Conservation (phyloP, 768 basidiomycete genomes). For the Lactifluus pinguis region DNA sequence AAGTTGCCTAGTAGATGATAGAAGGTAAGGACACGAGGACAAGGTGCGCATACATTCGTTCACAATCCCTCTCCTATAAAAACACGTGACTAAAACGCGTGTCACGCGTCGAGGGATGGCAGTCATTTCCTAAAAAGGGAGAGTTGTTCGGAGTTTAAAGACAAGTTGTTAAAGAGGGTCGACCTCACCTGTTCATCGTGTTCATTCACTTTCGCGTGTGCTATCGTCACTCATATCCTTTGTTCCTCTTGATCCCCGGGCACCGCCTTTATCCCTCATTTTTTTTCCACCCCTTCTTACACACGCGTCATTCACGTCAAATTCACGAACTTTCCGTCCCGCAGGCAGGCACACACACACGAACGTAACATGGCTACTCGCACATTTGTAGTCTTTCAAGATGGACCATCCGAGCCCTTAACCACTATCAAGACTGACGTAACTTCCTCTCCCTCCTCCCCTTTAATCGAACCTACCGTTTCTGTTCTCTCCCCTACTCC, state of each 20-base stretch:
- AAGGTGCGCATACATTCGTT: background rate
- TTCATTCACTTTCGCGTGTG: slow-evolving; percentile 11
- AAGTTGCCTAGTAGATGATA: background rate
- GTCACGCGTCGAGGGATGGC: slow-evolving; percentile 15
- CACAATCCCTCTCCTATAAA: background rate
- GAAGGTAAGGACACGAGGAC: background rate
- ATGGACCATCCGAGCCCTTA: slow-evolving; percentile 34
- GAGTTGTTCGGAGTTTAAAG: slow-evolving; percentile 19
- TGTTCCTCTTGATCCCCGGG: slow-evolving; percentile 9
- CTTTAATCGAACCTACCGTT: slow-evolving; percentile 24
- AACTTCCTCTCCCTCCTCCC: slow-evolving; percentile 24
- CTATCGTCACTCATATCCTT: slow-evolving; percentile 5
- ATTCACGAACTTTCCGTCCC: slow-evolving; percentile 9
- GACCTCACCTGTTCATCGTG: slow-evolving; percentile 16
- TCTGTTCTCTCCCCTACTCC: slow-evolving; percentile 22
- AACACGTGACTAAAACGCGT: slow-evolving; percentile 18
- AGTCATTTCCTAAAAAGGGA: slow-evolving; percentile 10
- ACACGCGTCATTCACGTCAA: slow-evolving; percentile 16
- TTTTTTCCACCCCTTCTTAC: background rate
- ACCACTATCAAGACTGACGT: slow-evolving; percentile 25
- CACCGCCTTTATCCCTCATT: slow-evolving; percentile 12
- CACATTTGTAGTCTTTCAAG: slow-evolving; percentile 58
- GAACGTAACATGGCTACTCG: slow-evolving; percentile 41
- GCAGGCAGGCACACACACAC: slow-evolving; percentile 5
- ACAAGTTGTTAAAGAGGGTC: slow-evolving; percentile 9